A percentile compares a stretch with the other conserved stretches of the same genome.
Evolutionary conservation across 306 rosid genomes (phyloP).

Genomic region (Hippophae rhamnoides): DNA sequence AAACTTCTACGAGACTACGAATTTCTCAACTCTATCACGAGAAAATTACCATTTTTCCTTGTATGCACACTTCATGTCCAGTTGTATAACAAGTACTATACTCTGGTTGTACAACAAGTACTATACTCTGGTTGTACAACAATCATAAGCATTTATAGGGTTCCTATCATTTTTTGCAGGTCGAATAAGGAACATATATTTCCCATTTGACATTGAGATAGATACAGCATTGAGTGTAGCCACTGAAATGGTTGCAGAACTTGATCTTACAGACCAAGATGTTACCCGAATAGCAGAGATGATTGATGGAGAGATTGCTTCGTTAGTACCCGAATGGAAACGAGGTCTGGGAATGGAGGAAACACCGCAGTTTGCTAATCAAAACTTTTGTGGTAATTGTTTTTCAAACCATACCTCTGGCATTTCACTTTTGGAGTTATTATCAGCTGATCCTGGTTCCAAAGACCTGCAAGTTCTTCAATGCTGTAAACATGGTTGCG

Average conservation of each 20-base stretch:
- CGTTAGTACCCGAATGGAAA: constrained; percentile 76
- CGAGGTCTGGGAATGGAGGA: constrained; percentile 55
- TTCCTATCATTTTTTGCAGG: constrained; percentile 36
- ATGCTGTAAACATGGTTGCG: constrained; percentile 47
- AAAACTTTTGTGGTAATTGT: constrained; percentile 47
- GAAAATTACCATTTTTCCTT: constrained; percentile 4
- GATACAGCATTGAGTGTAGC: constrained; percentile 90
- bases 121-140: too few relatives aligned
- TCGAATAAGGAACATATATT: constrained; percentile 65
- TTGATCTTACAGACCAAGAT: constrained; percentile 79
- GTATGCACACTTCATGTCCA: background rate
- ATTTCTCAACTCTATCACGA: constrained; percentile 10
- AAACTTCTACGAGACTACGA: background rate
- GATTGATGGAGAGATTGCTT: constrained; percentile 85
- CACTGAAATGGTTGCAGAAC: constrained; percentile 89
- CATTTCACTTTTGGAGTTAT: constrained; percentile 36
- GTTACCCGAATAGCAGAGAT: constrained; percentile 79
- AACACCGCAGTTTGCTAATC: constrained; percentile 39
- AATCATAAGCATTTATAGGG: too few relatives aligned
- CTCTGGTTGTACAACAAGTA: too few relatives aligned
- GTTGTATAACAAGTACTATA: too few relatives aligned
- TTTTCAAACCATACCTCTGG: constrained; percentile 43
- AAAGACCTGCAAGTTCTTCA: constrained; percentile 38
- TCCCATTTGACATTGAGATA: constrained; percentile 64
- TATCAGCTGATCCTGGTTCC: constrained; percentile 26